phyloP scores from a whole-genome alignment of 768 basidiomycete species.

The Boletus patriciae region DNA sequence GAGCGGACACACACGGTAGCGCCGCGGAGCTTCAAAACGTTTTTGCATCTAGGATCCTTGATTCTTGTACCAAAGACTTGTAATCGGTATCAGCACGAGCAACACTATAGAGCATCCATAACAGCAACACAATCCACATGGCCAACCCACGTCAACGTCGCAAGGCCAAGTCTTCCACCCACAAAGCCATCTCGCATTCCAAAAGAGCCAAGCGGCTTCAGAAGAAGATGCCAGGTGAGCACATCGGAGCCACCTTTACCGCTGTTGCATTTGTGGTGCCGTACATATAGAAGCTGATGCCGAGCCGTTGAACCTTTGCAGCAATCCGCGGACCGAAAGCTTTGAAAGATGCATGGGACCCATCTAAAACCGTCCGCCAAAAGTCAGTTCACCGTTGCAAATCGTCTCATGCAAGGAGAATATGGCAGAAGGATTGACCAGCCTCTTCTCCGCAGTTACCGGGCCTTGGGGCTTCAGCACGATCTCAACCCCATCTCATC shows the following conservation, averaged over 20 bases:
- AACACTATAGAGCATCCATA: not conserved
- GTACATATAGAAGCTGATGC: conserved; percentile 4
- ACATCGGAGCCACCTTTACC: not conserved
- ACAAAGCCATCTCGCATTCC: conserved; percentile 73
- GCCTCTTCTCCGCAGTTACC: conserved; percentile 52
- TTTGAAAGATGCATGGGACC: conserved; percentile 86
- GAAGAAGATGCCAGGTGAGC: conserved; percentile 75
- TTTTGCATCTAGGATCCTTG: not conserved
- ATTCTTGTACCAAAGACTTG: not conserved
- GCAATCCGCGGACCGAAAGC: conserved; percentile 81
- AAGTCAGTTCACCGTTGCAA: conserved; percentile 59
- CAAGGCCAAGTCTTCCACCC: conserved; percentile 77
- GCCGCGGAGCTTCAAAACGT: conserved; percentile 17
- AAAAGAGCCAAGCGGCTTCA: conserved; percentile 70
- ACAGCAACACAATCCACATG: conserved; percentile 39
- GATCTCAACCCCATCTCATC: conserved; percentile 64
- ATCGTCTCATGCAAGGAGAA: not conserved
- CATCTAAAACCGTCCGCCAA: conserved; percentile 82
- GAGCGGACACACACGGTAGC: too few species aligned
- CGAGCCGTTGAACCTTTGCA: conserved; percentile 28
- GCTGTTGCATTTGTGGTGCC: not conserved
- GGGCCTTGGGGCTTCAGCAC: conserved; percentile 70
- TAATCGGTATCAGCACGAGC: not conserved
- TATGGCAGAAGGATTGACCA: not conserved
- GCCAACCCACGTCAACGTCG: conserved; percentile 92